Base-by-base conservation (phyloP, 2,329 filamentous ascomycete genomes). In the Hypoxylon sp. region DNA sequence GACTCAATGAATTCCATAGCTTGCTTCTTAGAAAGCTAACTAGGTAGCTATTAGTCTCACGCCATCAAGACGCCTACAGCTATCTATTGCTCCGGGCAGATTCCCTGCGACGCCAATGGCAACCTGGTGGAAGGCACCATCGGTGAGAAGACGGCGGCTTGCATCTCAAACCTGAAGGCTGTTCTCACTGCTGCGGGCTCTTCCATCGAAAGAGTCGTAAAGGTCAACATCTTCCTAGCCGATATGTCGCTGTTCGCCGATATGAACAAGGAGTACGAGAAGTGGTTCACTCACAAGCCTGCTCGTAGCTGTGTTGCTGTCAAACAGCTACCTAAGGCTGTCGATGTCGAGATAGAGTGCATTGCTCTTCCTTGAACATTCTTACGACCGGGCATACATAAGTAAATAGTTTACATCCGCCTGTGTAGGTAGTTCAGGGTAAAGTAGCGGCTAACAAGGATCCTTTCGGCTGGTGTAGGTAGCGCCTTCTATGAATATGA, bases 241-340 rank as follows among this genome's bases (percentile, higher is more conserved):
- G 91, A 96, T 80, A 98, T 98, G 95, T 87, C 85, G 68, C 85
- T 96, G 81, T 98, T 98, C 77, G 89, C 86, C 51, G 88, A 89
- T 77, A 93, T 97, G 91, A 97, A 97, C 81, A 85, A 85, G 70
- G 91, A 92, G 75, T 97, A 96, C 79, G 90, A 89, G 79, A 90
- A 93, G 80, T 93, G 89, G 85, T 94, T 95, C 79, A 80, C 85
- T 64, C 90, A 93, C 82, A 94, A 93, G 86, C 93, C 93, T 18
- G 91, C 92, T n/a, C 87, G 93, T 72, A 93, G 90, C 81, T 97
- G 93, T 77, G 93, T 97, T 56, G 93, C 93, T 4, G 94, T 96
- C 70, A 94, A 96, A 85, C 89, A 92, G 73, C 85, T 97, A 69
- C 93, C 93, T 65, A 93, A 94, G 85, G 89, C 89, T 60, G 93